These are phyloP conservation scores for Arachis hypogaea DNA, from an alignment of 306 rosid species.

Conservation along the genomic window DNA sequence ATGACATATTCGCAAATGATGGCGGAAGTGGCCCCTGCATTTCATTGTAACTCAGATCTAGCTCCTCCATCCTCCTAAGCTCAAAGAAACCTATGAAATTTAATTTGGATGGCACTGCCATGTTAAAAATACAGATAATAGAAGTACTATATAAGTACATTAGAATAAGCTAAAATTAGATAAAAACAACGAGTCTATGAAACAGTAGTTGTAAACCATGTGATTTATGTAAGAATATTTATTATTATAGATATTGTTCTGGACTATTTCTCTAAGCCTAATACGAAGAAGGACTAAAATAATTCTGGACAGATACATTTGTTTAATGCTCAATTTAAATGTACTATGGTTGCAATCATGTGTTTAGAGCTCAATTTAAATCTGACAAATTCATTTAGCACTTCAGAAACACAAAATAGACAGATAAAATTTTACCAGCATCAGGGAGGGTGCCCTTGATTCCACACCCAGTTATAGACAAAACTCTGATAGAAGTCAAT, in stretches of 20 bases:
- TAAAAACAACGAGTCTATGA: not conserved
- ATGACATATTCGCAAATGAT: conserved; percentile 23
- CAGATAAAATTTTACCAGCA: not conserved
- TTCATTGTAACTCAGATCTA: not conserved
- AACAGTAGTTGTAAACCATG: no score
- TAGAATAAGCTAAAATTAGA: not conserved
- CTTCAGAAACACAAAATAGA: no score
- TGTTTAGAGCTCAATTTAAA: no score
- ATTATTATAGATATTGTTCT: no score
- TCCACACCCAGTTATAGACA: not conserved
- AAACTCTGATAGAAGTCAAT: conserved; percentile 24
- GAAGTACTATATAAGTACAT: not conserved
- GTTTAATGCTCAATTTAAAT: no score
- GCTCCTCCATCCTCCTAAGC: conserved; percentile 23
- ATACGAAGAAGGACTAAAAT: no score
- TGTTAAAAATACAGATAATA: not conserved
- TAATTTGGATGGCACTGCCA: not conserved
- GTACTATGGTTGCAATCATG: no score
- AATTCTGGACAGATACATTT: no score
- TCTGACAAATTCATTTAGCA: no score
- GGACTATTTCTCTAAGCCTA: no score
- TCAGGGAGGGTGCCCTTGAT: conserved; percentile 19
- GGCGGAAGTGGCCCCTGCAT: conserved; percentile 27
- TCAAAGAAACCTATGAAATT: conserved; percentile 20
- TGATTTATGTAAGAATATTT: no score